A percentile compares a stretch with the other conserved stretches of the same genome.
Conservation (phyloP, 164 flowering plant species). For the Macadamia tetraphylla region DNA sequence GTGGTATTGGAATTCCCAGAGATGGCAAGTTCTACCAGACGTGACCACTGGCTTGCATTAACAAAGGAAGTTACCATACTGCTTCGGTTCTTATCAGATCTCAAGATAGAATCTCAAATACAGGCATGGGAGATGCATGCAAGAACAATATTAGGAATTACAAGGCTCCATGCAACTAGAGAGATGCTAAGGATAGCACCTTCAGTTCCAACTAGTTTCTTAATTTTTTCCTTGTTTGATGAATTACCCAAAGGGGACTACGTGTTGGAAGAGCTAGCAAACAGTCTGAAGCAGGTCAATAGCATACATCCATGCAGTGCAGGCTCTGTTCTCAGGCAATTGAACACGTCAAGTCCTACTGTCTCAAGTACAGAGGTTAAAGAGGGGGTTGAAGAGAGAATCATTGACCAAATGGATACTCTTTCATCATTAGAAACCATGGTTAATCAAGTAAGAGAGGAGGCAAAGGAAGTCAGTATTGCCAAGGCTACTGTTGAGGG, state of each 20-base stretch:
- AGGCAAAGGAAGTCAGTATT: slow-evolving; percentile 45
- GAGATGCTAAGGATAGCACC: slow-evolving; percentile 85
- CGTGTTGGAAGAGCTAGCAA: slow-evolving; percentile 71
- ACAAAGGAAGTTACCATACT: slow-evolving; percentile 61
- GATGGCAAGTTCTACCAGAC: slow-evolving; percentile 85
- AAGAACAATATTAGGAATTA: slow-evolving; percentile 60
- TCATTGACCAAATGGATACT: slow-evolving; percentile 24
- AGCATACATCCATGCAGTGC: slow-evolving; percentile 59
- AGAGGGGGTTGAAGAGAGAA: slow-evolving; percentile 24
- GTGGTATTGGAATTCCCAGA: slow-evolving; percentile 89
- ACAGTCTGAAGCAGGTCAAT: slow-evolving; percentile 36
- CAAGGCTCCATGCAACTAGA: slow-evolving; percentile 87
- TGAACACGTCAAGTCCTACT: slow-evolving; percentile 33
- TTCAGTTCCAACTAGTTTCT: slow-evolving; percentile 64
- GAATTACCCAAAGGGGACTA: slow-evolving; percentile 87
- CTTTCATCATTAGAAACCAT: slow-evolving; percentile 45
- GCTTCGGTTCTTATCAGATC: slow-evolving; percentile 51
- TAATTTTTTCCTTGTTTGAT: slow-evolving; percentile 70
- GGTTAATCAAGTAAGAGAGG: slow-evolving; percentile 58
- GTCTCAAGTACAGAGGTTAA: slow-evolving; percentile 18
- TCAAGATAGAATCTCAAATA: slow-evolving; percentile 37
- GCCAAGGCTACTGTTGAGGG: slow-evolving; percentile 69
- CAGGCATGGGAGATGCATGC: slow-evolving; percentile 82
- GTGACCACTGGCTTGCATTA: slow-evolving; percentile 86
- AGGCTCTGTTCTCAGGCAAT: slow-evolving; percentile 47